Conservation (phyloP, 164 flowering plant genomes). For the Liquidambar formosana region DNA sequence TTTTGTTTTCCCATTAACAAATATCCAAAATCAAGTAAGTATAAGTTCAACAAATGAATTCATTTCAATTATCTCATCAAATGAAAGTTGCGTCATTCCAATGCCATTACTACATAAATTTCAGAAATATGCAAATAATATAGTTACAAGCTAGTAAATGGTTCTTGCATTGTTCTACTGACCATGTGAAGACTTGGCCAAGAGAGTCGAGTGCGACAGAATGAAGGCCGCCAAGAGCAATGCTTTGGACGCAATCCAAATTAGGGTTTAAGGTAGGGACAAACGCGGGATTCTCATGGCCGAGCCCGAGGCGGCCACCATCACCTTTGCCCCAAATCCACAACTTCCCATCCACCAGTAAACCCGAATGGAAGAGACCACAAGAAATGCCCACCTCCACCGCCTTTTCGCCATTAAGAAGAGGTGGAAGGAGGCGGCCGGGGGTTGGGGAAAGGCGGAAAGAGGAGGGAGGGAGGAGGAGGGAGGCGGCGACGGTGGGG, state of each 20-base stretch:
- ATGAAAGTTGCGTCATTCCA: too few relatives aligned
- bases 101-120: too few relatives aligned
- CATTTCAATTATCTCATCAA: too few relatives aligned
- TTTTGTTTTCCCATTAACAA: too few relatives aligned
- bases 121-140: too few relatives aligned
- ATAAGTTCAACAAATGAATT: too few relatives aligned
- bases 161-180: slow-evolving; percentile 31
- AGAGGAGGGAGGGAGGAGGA: slow-evolving; percentile 44
- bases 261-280: slow-evolving; percentile 63
- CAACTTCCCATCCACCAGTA: slow-evolving; percentile 61
- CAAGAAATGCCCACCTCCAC: slow-evolving; percentile 72
- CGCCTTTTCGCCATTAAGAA: neutral
- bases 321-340: slow-evolving; percentile 99
- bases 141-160: too few relatives aligned
- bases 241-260: slow-evolving; percentile 43
- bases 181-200: slow-evolving; percentile 89
- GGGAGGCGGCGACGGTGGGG: slow-evolving; percentile 64
- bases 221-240: slow-evolving; percentile 86
- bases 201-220: slow-evolving; percentile 57
- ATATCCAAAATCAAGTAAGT: too few relatives aligned
- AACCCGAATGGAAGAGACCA: slow-evolving; percentile 81
- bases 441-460: slow-evolving; percentile 50
- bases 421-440: slow-evolving; percentile 36
- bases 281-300: slow-evolving; percentile 68
- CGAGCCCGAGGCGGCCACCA: slow-evolving; percentile 85